phyloP scores from a whole-genome alignment of 129 eudicot species.

The Tanacetum coccineum region DNA sequence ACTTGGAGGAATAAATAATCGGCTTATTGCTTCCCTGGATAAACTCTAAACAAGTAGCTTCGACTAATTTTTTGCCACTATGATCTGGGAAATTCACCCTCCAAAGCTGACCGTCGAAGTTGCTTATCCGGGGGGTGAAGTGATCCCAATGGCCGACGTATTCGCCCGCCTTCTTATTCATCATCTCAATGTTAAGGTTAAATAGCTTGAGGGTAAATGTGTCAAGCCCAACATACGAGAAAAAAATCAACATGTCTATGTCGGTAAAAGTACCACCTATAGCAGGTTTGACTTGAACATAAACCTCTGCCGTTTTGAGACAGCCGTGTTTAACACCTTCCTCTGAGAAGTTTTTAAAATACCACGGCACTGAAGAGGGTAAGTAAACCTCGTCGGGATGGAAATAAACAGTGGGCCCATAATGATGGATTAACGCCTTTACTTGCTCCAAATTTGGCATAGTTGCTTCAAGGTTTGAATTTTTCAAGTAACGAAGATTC shows the following conservation, averaged over 20 bases:
- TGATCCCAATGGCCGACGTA: conserved; percentile 97
- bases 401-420: conserved; percentile 81
- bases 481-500: conserved; percentile 54
- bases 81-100: conserved; percentile 73
- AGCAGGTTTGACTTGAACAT: conserved; percentile 84
- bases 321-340: conserved; percentile 74
- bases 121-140: conserved; percentile 76
- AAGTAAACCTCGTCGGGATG: conserved; percentile 81
- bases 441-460: conserved; percentile 88
- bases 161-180: conserved; percentile 42
- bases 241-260: conserved; percentile 81
- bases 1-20: conserved; percentile 64
- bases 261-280: conserved; percentile 83
- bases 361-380: conserved; percentile 89
- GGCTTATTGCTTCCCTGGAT: conserved; percentile 57
- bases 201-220: conserved; percentile 56
- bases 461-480: conserved; percentile 37
- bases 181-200: conserved; percentile 40
- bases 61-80: conserved; percentile 82
- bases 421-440: conserved; percentile 65
- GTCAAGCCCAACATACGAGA: conserved; percentile 82
- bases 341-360: conserved; percentile 75
- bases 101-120: conserved; percentile 77
- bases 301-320: conserved; percentile 62
- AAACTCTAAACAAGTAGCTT: conserved; percentile 63